phyloP scores from a whole-genome alignment of 495 filamentous ascomycete species.

The Penicillium turbatum region DNA sequence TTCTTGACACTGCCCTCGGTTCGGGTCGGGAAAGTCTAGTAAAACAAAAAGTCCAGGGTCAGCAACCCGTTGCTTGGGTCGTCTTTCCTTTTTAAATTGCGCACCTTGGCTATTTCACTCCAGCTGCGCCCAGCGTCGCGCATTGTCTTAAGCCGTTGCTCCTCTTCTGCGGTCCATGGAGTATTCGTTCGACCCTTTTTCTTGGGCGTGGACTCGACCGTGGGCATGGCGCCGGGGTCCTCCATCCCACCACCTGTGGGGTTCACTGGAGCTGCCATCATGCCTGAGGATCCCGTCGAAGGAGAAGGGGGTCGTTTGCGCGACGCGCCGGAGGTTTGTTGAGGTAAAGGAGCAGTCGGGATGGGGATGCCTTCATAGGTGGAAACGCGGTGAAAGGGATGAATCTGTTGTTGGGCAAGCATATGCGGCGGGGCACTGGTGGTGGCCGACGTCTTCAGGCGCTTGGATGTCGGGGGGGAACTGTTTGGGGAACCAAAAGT shows the following conservation, averaged over 20 bases:
- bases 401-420: slow-evolving; percentile 42
- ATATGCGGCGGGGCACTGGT: slow-evolving; percentile 38
- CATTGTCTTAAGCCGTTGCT: slow-evolving; percentile 88
- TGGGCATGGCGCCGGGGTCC: slow-evolving; percentile 27
- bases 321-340: slow-evolving; percentile 27
- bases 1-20: slow-evolving; percentile 99
- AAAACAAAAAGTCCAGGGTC: slow-evolving; percentile 17
- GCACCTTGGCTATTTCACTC: slow-evolving; percentile 96
- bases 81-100: not conserved
- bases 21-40: slow-evolving; percentile 80
- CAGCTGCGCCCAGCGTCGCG: slow-evolving; percentile 88
- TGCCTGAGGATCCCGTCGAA: slow-evolving; percentile 29
- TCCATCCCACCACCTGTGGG: slow-evolving; percentile 28
- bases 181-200: slow-evolving; percentile 97
- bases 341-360: slow-evolving; percentile 32
- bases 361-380: slow-evolving; percentile 42
- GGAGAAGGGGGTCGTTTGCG: slow-evolving; percentile 48
- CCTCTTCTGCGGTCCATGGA: slow-evolving; percentile 93
- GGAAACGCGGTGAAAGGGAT: slow-evolving; percentile 38
- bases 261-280: slow-evolving; percentile 30
- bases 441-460: slow-evolving; percentile 41
- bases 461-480: slow-evolving; percentile 43
- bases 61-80: slow-evolving; percentile 4
- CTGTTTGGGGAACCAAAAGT: slow-evolving; percentile 16
- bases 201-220: slow-evolving; percentile 53